These are phyloP conservation scores for Cruciata laevipes DNA, from an alignment of 257 asterid species.

Conservation along the genomic window DNA sequence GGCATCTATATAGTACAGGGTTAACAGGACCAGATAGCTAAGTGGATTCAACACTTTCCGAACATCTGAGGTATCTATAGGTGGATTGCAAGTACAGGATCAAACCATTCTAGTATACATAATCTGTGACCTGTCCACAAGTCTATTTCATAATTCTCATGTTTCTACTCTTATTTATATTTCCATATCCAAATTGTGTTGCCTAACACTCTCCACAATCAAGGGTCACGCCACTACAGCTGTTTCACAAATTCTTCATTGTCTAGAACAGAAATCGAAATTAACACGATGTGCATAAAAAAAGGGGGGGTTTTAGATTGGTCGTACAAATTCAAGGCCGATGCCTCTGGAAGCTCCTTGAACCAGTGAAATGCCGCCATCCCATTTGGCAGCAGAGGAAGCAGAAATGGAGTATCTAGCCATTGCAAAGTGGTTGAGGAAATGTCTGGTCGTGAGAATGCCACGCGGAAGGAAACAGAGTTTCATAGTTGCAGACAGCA, in stretches of 20 bases:
- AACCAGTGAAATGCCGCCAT: conserved; percentile 78
- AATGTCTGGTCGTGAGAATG: conserved; percentile 25
- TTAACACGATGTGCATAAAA: not conserved
- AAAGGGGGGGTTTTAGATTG: not conserved
- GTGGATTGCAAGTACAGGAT: no score
- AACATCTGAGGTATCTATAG: not conserved
- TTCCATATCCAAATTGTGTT: not conserved
- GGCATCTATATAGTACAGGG: not conserved
- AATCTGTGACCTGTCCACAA: not conserved
- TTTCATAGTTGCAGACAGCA: not conserved
- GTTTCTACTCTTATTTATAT: not conserved
- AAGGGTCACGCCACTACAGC: not conserved
- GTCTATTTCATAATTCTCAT: not conserved
- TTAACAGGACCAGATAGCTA: not conserved
- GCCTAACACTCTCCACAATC: not conserved
- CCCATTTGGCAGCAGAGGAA: conserved; percentile 26
- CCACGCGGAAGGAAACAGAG: conserved; percentile 23
- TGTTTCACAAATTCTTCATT: not conserved
- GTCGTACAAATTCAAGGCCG: conserved; percentile 88
- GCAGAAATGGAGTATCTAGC: conserved; percentile 29
- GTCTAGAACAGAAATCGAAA: not conserved
- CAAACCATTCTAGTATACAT: not conserved
- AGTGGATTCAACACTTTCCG: not conserved
- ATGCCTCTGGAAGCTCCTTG: conserved; percentile 99
- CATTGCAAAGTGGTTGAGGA: conserved; percentile 13